Evolutionary conservation across 176 grass and related monocot species (phyloP).

Genomic region (Ananas comosus): DNA sequence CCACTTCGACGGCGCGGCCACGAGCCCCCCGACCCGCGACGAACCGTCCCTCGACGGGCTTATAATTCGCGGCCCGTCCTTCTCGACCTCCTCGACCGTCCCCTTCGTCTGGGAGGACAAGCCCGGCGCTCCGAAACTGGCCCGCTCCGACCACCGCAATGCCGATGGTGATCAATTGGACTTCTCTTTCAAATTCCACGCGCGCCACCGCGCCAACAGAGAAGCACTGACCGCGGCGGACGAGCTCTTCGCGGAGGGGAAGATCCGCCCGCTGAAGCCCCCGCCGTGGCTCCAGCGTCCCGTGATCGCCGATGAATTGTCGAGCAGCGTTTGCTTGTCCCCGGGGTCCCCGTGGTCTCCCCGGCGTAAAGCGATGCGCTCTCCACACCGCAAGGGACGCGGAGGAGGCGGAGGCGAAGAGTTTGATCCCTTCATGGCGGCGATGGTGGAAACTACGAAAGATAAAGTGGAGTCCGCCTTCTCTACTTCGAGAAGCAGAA

Average conservation of each 20-base stretch:
- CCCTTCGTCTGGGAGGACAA: constrained; percentile 20
- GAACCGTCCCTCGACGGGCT: background rate
- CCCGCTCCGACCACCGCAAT: background rate
- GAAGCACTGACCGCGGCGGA: constrained; percentile 9
- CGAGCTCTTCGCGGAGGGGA: constrained; percentile 19
- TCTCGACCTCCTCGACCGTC: background rate
- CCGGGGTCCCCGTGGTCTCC: constrained; percentile 2
- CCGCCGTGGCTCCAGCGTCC: constrained; percentile 10
- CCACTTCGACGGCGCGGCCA: constrained; percentile 12
- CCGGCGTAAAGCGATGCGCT: background rate
- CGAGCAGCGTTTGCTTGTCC: constrained; percentile 9
- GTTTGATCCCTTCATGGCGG: constrained; percentile 6
- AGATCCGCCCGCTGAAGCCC: constrained; percentile 21
- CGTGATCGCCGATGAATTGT: background rate
- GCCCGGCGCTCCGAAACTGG: constrained; percentile 3
- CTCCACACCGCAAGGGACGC: constrained; percentile 3
- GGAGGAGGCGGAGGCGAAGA: background rate
- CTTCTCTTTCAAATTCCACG: constrained; percentile 15
- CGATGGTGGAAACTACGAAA: constrained; percentile 8
- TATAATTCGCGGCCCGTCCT: background rate
- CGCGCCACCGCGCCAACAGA: background rate
- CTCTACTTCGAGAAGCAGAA: constrained; percentile 6
- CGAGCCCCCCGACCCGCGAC: background rate
- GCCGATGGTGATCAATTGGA: background rate
- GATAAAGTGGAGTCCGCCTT: background rate